Evolutionary conservation across 1,284 basidiomycete species (phyloP), one percentile per base, ranked within the genome.

Genomic region (Cutaneotrichosporon cyanovorans): DNA sequence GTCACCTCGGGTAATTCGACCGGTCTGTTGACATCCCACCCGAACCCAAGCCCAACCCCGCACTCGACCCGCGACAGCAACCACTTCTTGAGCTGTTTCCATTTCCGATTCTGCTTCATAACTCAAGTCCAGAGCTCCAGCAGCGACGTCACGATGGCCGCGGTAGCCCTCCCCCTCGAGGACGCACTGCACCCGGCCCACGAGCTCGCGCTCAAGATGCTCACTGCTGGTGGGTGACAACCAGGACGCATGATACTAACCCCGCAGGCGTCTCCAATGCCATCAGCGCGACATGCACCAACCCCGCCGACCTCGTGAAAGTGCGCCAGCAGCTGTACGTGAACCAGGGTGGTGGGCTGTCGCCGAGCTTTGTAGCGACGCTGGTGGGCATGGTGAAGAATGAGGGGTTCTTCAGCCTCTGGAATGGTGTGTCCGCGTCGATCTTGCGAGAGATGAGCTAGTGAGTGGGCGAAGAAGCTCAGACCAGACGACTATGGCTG

Each of bases 321-420:
- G 52, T 54, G 19, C 45, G 52, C 5, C 52, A 54, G 38, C 52
- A 54, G 46, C 42, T 54, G 18, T 54, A 42, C 35, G 44, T 54
- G 19, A 54, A 54, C 42, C 32, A 48, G 34, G 52, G 52, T 33
- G 31, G 35, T 1, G 52, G 52, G 2, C 25, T 48, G 23, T 37
- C 33, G 2, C 52, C 52, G 0, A 35, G 42, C 32, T 54, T 54
- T 22, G 22, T 50, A 32, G 28, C 19, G 19, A 46, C 40, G 14
- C 45, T 54, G 16, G 15, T 46, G 1, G 45, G 22, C 23, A 54
- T 54, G 48, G 37, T 50, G 12, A 42, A 46, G 4, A 42, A 30
- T 2, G 52, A 54, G 45, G 52, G 52, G 7, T 42, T 50, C 18
- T 19, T 47, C 3, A 46, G 42, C 37, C 41, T 54, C 8, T 50